Conservation (phyloP, 257 asterid genomes). For the Nicotiana otophora region DNA sequence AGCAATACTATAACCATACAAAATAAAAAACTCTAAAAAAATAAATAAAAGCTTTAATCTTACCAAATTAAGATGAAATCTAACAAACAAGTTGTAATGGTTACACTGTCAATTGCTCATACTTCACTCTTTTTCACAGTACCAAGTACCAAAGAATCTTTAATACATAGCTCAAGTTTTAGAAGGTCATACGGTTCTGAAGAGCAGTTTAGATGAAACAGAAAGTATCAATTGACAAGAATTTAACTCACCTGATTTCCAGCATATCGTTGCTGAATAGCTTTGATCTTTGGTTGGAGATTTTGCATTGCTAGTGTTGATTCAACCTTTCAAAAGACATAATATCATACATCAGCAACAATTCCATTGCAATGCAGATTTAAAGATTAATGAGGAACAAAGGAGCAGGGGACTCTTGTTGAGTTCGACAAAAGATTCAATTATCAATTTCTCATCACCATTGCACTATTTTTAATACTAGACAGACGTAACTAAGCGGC, state of each 20-base stretch:
- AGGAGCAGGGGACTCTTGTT: neutral
- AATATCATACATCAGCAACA: conserved; percentile 10
- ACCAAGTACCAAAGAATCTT: neutral
- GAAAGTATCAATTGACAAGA: neutral
- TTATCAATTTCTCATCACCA: neutral
- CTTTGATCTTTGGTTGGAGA: conserved; percentile 98
- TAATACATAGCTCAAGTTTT: neutral
- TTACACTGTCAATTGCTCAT: neutral
- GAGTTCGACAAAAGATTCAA: conserved; percentile 4
- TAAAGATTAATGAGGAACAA: neutral
- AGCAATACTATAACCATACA: neutral
- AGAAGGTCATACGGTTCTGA: neutral
- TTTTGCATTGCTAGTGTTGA: conserved; percentile 98
- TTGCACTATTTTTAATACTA: neutral
- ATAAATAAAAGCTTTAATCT: neutral
- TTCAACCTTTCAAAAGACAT: conserved; percentile 59
- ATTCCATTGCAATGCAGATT: neutral
- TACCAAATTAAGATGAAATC: neutral
- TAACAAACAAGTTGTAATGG: neutral
- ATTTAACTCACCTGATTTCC: conserved; percentile 78
- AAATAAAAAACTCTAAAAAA: neutral
- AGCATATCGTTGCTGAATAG: conserved; percentile 93
- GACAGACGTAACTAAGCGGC: conserved; percentile 13
- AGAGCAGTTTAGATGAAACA: neutral
- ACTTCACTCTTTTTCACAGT: neutral